phyloP scores from a whole-genome alignment of 2,329 filamentous ascomycete genomes.

The Ophiostoma novo-ulmi region DNA sequence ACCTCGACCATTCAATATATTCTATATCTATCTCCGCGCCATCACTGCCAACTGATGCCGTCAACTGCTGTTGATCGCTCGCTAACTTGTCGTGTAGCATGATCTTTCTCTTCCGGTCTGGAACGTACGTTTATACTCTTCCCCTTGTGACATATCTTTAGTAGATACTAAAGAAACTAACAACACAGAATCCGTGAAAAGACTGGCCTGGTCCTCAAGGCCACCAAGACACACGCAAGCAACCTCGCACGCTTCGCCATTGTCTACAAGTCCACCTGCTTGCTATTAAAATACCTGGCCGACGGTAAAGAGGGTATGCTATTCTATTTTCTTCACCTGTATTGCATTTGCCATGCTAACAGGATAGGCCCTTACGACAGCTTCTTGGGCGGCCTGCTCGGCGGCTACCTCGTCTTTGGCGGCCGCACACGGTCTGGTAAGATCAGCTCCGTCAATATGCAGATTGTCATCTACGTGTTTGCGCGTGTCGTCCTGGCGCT shows the following conservation, averaged over 20 bases:
- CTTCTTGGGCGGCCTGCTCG: conserved; percentile 79
- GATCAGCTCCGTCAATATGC: conserved; percentile 80
- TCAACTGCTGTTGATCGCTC: not conserved
- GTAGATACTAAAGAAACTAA: not conserved
- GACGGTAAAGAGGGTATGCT: conserved; percentile 54
- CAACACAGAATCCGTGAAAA: conserved; percentile 61
- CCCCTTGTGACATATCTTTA: not conserved
- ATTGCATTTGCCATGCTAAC: not conserved
- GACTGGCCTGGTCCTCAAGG: conserved; percentile 68
- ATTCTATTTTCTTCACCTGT: not conserved
- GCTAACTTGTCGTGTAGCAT: conserved; percentile 52
- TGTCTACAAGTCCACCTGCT: conserved; percentile 80
- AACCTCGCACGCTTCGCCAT: conserved; percentile 90
- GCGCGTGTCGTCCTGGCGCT: conserved; percentile 81
- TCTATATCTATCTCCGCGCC: no score
- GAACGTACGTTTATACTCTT: conserved; percentile 56
- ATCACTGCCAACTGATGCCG: no score
- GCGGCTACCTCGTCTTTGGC: conserved; percentile 91
- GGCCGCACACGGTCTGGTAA: conserved; percentile 56
- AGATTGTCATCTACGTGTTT: conserved; percentile 98
- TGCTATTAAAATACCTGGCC: conserved; percentile 62
- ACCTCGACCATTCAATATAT: no score
- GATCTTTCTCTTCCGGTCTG: conserved; percentile 93
- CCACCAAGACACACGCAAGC: conserved; percentile 81
- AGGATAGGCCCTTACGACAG: conserved; percentile 65